These are phyloP conservation scores for Mrakia gelida DNA, from an alignment of 768 basidiomycete genomes.

Conservation along the genomic window DNA sequence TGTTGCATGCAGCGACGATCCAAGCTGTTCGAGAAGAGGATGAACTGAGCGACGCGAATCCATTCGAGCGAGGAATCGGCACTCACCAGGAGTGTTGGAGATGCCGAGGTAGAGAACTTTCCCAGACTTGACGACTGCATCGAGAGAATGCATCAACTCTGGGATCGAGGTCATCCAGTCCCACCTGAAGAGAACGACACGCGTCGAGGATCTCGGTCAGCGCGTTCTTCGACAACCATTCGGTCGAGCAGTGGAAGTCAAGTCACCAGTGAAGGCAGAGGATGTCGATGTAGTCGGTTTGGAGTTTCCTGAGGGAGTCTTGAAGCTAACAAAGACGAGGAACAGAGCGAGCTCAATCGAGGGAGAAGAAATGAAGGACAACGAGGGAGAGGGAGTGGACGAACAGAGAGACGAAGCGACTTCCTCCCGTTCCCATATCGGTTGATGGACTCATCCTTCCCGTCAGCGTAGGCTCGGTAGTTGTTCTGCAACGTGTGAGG, in stretches of 20 bases:
- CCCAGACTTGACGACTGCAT: constrained; percentile 34
- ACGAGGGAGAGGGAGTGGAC: too few species aligned
- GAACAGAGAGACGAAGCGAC: constrained; percentile 34
- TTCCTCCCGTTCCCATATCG: constrained; percentile 33
- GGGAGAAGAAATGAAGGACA: too few species aligned
- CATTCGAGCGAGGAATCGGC: too few species aligned
- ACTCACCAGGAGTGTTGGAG: constrained; percentile 27
- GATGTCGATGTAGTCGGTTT: constrained; percentile 36
- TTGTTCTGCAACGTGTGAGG: background rate
- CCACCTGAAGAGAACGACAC: constrained; percentile 32
- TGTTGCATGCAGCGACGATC: constrained; percentile 36
- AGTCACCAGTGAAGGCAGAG: constrained; percentile 36
- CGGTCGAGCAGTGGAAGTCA: too few species aligned
- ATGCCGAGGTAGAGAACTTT: constrained; percentile 39
- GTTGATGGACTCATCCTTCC: constrained; percentile 16
- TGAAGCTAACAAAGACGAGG: too few species aligned
- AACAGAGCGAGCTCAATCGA: too few species aligned
- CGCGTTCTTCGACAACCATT: too few species aligned
- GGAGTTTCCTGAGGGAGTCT: constrained; percentile 35
- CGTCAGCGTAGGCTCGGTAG: constrained; percentile 4
- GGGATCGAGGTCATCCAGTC: constrained; percentile 35
- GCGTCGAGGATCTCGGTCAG: too few species aligned
- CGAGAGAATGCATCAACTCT: constrained; percentile 36
- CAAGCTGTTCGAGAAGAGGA: constrained; percentile 33
- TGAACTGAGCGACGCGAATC: too few species aligned